Base-by-base conservation (phyloP, 169 alveolate species). In the Hepatocystis sp. region DNA sequence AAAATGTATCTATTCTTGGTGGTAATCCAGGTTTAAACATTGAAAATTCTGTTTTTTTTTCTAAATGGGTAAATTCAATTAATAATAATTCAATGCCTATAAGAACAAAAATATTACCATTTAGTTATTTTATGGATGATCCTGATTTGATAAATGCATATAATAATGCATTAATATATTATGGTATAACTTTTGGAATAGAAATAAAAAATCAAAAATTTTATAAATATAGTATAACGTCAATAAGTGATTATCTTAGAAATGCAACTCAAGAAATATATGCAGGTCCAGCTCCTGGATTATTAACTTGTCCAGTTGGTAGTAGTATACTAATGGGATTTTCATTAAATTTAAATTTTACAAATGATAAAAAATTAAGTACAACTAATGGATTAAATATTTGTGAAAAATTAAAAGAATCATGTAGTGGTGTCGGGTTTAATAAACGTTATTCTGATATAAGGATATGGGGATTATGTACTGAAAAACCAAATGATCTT, bases 251-350 rank as follows among this genome's bases (percentile, higher is more conserved):
- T 32, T 85, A 90, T 90, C 89, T 91, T n/a, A 66, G 64, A 61
- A 61, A 46, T 13, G 46, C 63, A 8, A 65, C 64, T 4, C 95
- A 91, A 28, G 81, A 92, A 25, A 55, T 85, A 32, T 94, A 90
- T 71, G 85, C 90, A 8, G 97, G 97, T 1, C 67, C 91, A 11
- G 78, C 94, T 3, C 94, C 95, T 10, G 97, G 97, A 2, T 91
- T 86, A 86, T 94, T 94, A 8, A 90, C 91, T 58, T 94, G 97
- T 39, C 96, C 96, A 8, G 34, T 47, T n/a, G 92, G 91, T 27
- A 89, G 78, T 30, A 91, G 84, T 15, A 34, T 94, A 42, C 28
- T 94, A 53, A 88, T 94, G 91, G 97, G 97, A 1, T 94, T 91
- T 78, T 86, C 96, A 0, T 4, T 94, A 58, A 44, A 84, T 36